Conservation (phyloP, 306 rosid genomes). For the Quercus dentata region DNA sequence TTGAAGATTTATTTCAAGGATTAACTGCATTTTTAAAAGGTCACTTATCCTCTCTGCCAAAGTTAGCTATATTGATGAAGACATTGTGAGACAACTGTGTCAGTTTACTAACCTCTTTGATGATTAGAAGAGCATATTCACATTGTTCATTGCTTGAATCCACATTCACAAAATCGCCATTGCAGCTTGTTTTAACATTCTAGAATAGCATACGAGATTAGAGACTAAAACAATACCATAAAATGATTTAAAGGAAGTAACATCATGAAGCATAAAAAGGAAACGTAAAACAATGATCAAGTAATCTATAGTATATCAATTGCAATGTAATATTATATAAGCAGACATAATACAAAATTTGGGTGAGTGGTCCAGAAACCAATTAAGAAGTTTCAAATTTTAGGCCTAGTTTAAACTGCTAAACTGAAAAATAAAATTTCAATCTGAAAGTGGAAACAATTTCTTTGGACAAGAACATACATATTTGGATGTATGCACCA, state of each 20-base stretch:
- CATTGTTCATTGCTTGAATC: conserved; percentile 14
- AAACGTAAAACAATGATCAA: neutral
- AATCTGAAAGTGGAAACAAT: no score
- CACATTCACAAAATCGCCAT: conserved; percentile 21
- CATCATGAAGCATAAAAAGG: neutral
- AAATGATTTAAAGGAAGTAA: neutral
- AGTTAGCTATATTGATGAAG: neutral
- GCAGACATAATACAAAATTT: no score
- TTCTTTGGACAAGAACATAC: no score
- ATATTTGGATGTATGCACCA: no score
- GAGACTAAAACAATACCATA: neutral
- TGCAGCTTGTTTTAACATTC: conserved; percentile 16
- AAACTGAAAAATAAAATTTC: no score
- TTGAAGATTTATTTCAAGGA: neutral
- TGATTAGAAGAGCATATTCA: conserved; percentile 2
- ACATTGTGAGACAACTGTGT: neutral
- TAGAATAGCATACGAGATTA: neutral
- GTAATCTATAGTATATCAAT: no score
- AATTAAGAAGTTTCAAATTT: no score
- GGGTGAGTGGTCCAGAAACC: no score
- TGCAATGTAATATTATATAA: no score
- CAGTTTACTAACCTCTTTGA: conserved; percentile 19
- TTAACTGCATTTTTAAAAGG: neutral
- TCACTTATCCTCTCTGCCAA: neutral
- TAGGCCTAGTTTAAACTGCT: no score